Conservation (phyloP, 805 yeast genomes). For the Wickerhamiella domercqiae region DNA sequence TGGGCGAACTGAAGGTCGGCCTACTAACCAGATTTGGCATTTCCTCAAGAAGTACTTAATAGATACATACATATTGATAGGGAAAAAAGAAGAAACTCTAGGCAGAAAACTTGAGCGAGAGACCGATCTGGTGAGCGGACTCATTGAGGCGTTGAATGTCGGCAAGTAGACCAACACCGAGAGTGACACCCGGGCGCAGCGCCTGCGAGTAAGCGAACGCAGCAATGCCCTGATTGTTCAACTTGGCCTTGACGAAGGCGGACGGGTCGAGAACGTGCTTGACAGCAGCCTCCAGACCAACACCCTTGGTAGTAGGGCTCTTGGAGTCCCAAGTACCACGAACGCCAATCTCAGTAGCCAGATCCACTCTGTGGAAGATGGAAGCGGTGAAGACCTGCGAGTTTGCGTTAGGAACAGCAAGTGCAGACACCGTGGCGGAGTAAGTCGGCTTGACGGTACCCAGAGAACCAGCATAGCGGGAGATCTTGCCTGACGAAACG, state of each 20-base stretch:
- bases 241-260: slow-evolving; percentile 90
- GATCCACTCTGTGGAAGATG: slow-evolving; percentile 90
- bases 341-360: slow-evolving; percentile 91
- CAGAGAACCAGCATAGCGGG: slow-evolving; percentile 83
- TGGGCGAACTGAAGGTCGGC: too few relatives aligned
- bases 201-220: slow-evolving; percentile 89
- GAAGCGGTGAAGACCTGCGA: slow-evolving; percentile 58
- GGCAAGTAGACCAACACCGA: slow-evolving; percentile 94
- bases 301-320: slow-evolving; percentile 55
- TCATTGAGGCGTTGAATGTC: slow-evolving; percentile 91
- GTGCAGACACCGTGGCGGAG: slow-evolving; percentile 70
- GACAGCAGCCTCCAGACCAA: slow-evolving; percentile 89
- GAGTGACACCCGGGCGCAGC: slow-evolving; percentile 88
- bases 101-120: slow-evolving; percentile 85
- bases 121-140: slow-evolving; percentile 96
- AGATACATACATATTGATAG: too few relatives aligned
- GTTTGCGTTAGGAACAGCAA: slow-evolving; percentile 62
- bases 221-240: slow-evolving; percentile 90
- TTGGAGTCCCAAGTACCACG: slow-evolving; percentile 90
- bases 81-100: slow-evolving; percentile 27
- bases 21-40: too few relatives aligned
- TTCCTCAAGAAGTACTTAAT: too few relatives aligned
- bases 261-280: slow-evolving; percentile 80
- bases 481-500: slow-evolving; percentile 78
- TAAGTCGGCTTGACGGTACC: slow-evolving; percentile 85